Conservation (phyloP, 1,139 yeast species). For the Saccharomyces uvarum region DNA sequence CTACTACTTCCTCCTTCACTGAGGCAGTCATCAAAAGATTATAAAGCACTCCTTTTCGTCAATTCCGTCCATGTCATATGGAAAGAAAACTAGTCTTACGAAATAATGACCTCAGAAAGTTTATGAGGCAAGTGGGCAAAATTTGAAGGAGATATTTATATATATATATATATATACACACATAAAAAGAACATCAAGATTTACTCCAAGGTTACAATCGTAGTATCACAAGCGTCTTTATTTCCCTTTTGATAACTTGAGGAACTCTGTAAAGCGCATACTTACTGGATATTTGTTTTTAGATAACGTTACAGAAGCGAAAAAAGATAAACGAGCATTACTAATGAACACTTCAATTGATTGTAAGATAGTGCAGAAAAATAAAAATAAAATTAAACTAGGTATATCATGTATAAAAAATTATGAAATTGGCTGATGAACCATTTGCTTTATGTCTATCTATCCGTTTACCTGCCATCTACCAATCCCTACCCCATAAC, state of each 20-base stretch:
- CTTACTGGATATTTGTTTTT: too few species aligned
- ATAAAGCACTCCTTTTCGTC: slow-evolving; percentile 18
- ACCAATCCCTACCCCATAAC: not conserved
- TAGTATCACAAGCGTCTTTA: too few species aligned
- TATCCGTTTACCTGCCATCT: not conserved
- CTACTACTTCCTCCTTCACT: slow-evolving; percentile 83
- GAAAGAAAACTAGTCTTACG: not conserved
- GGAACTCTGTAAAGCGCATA: too few species aligned
- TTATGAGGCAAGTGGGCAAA: not conserved
- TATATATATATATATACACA: not conserved
- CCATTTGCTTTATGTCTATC: not conserved
- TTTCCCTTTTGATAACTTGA: too few species aligned
- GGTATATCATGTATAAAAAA: not conserved
- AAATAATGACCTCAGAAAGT: not conserved
- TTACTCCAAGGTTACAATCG: not conserved
- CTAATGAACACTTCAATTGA: too few species aligned
- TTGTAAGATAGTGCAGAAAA: not conserved
- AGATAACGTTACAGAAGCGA: too few species aligned
- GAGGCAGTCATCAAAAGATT: slow-evolving; percentile 62
- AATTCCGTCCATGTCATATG: not conserved
- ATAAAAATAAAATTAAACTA: not conserved
- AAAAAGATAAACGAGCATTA: too few species aligned
- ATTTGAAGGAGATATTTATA: not conserved
- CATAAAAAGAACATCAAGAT: not conserved
- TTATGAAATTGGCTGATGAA: too few species aligned